These are phyloP conservation scores for Saprolegnia parasitica DNA, from an alignment of 352 stramenopile genomes.

Conservation along the genomic window DNA sequence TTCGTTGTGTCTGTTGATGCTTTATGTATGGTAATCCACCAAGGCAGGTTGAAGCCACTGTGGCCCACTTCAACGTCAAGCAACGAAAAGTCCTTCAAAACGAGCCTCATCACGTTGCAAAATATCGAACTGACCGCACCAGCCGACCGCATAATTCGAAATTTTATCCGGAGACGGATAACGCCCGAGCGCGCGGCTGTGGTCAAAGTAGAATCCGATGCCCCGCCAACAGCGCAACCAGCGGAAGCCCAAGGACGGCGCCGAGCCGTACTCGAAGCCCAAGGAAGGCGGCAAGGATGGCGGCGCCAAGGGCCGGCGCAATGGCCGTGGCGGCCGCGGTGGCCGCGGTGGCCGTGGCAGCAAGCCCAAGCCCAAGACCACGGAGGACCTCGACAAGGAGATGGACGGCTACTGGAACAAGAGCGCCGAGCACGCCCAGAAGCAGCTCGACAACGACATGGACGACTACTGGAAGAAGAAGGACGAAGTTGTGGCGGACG, in stretches of 20 bases:
- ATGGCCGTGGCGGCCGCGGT: slow-evolving; percentile 31
- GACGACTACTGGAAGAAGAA: slow-evolving; percentile 88
- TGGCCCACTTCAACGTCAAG: too few species aligned
- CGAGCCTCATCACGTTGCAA: too few species aligned
- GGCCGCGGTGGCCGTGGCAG: slow-evolving; percentile 32
- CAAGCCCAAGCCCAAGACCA: slow-evolving; percentile 59
- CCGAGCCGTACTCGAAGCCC: slow-evolving; percentile 13
- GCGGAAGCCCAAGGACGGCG: slow-evolving; percentile 13
- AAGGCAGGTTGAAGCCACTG: too few species aligned
- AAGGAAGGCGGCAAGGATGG: slow-evolving; percentile 11
- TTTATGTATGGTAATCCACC: too few species aligned
- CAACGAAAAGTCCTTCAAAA: too few species aligned
- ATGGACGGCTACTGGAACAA: slow-evolving; percentile 88
- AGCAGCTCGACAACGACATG: slow-evolving; percentile 82
- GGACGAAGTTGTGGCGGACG: slow-evolving; percentile 27
- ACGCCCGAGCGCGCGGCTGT: background rate
- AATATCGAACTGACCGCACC: too few species aligned
- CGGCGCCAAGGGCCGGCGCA: slow-evolving; percentile 16
- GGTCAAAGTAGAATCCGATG: slow-evolving; percentile 4
- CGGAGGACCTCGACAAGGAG: slow-evolving; percentile 74
- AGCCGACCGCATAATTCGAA: too few species aligned
- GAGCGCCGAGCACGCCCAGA: slow-evolving; percentile 73
- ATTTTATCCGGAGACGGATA: too few species aligned
- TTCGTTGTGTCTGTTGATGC: too few species aligned
- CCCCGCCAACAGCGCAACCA: slow-evolving; percentile 6